These are phyloP conservation scores for Scedosporium apiospermum DNA, from an alignment of 2,329 filamentous ascomycete species.

Conservation along the genomic window DNA sequence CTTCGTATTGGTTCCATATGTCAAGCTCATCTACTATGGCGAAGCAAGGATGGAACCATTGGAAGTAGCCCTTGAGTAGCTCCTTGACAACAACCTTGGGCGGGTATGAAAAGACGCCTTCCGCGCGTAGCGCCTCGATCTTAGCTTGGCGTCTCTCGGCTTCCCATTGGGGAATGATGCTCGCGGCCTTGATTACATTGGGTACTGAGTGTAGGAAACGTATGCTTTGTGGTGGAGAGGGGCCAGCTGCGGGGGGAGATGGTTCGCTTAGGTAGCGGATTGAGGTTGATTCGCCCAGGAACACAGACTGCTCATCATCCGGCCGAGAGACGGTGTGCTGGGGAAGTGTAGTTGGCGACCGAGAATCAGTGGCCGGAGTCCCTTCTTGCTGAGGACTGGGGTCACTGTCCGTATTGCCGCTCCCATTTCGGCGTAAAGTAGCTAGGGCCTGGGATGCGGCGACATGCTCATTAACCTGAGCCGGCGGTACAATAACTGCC, in stretches of 20 bases:
- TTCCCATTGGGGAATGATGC: slow-evolving; percentile 26
- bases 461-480: slow-evolving; percentile 1
- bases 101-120: slow-evolving; percentile 33
- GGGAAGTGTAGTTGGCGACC: neutral
- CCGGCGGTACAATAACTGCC: neutral
- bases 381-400: neutral
- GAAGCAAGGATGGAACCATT: slow-evolving; percentile 48
- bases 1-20: slow-evolving; percentile 27
- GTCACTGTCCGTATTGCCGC: neutral
- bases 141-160: slow-evolving; percentile 22
- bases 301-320: slow-evolving; percentile 20
- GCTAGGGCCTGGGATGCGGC: slow-evolving; percentile 12
- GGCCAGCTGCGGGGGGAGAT: slow-evolving; percentile 12
- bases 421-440: neutral
- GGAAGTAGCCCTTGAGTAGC: slow-evolving; percentile 41
- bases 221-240: slow-evolving; percentile 15
- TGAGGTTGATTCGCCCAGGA: slow-evolving; percentile 37
- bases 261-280: slow-evolving; percentile 37
- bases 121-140: slow-evolving; percentile 6
- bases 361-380: neutral
- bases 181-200: slow-evolving; percentile 21
- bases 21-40: slow-evolving; percentile 39
- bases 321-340: neutral
- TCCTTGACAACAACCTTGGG: slow-evolving; percentile 28
- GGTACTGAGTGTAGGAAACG: slow-evolving; percentile 21